These are phyloP conservation scores for Tephrocybe sp. DNA, from an alignment of 768 basidiomycete genomes.

Conservation along the genomic window DNA sequence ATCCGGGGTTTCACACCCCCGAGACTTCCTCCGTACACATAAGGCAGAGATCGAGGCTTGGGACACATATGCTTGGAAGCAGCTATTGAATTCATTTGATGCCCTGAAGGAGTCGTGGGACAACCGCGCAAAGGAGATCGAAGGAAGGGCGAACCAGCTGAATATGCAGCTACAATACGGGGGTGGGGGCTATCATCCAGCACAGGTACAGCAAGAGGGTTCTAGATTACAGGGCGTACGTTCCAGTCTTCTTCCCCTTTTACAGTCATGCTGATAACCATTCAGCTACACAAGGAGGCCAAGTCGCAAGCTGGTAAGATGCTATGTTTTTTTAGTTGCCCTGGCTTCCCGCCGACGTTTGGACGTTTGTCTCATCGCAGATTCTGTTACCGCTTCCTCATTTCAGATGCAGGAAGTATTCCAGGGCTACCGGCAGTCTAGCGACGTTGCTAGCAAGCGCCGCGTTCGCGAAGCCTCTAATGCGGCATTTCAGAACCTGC, in stretches of 20 bases:
- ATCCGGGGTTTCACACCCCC: constrained; percentile 55
- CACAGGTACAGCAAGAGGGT: constrained; percentile 53
- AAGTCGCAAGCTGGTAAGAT: constrained; percentile 48
- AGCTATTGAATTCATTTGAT: constrained; percentile 61
- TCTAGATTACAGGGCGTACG: constrained; percentile 59
- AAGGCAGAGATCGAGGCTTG: constrained; percentile 70
- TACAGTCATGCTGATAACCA: constrained; percentile 5
- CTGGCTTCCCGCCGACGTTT: neutral
- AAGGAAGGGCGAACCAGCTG: constrained; percentile 41
- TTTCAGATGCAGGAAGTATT: constrained; percentile 80
- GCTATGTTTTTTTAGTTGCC: neutral
- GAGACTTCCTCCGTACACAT: constrained; percentile 62
- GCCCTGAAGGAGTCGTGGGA: constrained; percentile 67
- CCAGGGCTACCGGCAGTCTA: constrained; percentile 69
- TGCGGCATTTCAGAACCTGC: constrained; percentile 66
- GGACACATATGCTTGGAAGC: constrained; percentile 72
- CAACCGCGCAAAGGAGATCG: constrained; percentile 52
- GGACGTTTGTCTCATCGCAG: constrained; percentile 34
- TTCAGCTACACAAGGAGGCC: constrained; percentile 56
- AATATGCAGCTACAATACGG: constrained; percentile 44
- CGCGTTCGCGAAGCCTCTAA: constrained; percentile 79
- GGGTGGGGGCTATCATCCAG: constrained; percentile 42
- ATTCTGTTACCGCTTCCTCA: constrained; percentile 63
- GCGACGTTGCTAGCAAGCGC: constrained; percentile 65
- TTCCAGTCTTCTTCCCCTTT: constrained; percentile 11